Conservation (phyloP, 2,329 filamentous ascomycete species). For the Paracamarosporium sp. region DNA sequence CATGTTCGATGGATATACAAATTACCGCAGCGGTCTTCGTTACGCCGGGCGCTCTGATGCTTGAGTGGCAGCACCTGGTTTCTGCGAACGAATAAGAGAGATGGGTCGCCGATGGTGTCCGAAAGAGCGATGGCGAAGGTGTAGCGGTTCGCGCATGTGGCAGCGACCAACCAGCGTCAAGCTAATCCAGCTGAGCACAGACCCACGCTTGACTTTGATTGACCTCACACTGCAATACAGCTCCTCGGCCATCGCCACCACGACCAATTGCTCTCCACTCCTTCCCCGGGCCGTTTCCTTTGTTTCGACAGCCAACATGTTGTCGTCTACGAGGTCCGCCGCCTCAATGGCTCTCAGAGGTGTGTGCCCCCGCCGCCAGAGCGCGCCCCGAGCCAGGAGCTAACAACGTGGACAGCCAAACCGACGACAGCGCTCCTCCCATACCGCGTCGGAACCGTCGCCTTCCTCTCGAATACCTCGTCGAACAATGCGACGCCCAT, state of each 20-base stretch:
- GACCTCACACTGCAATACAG: constrained; percentile 42
- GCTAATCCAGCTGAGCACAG: constrained; percentile 28
- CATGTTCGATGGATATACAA: constrained; percentile 36
- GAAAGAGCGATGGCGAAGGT: constrained; percentile 30
- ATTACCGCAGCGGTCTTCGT: not conserved
- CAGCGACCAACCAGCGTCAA: constrained; percentile 41
- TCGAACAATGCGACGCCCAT: constrained; percentile 68
- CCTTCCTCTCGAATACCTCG: constrained; percentile 70
- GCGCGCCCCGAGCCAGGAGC: constrained; percentile 23
- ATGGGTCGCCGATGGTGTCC: constrained; percentile 25
- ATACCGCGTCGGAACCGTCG: constrained; percentile 66
- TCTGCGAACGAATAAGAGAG: constrained; percentile 10
- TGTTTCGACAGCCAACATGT: constrained; percentile 51
- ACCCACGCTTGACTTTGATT: constrained; percentile 30
- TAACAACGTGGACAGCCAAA: constrained; percentile 62
- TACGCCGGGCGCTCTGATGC: no score
- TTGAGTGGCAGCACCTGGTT: no score
- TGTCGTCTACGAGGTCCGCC: constrained; percentile 58
- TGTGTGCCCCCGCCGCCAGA: constrained; percentile 42
- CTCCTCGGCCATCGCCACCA: constrained; percentile 38
- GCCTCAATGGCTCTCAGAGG: constrained; percentile 63
- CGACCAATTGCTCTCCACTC: constrained; percentile 45
- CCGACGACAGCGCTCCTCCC: constrained; percentile 69
- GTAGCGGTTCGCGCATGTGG: not conserved
- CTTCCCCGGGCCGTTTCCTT: constrained; percentile 39